A percentile compares a stretch with the other conserved stretches of the same genome.
These are phyloP conservation scores for Aspergillus calidoustus DNA, from an alignment of 2,329 filamentous ascomycete species.

Conservation along the genomic window DNA sequence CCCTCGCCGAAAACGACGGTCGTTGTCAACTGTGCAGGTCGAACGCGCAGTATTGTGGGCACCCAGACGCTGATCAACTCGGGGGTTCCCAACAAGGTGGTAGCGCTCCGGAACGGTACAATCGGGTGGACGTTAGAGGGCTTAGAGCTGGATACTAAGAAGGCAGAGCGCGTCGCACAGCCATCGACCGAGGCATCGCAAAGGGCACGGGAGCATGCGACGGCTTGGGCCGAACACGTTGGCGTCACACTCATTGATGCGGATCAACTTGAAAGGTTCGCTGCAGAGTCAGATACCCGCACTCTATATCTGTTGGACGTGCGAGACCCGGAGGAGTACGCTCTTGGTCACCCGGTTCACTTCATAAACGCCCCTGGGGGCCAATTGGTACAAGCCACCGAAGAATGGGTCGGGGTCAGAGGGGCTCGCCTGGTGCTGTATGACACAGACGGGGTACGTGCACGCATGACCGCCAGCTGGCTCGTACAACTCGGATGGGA, in stretches of 20 bases:
- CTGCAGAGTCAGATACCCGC: background rate
- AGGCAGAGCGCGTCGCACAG: background rate
- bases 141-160: background rate
- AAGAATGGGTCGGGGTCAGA: background rate
- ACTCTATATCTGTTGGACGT: background rate
- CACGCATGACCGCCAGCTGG: constrained; percentile 1
- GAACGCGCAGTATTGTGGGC: background rate
- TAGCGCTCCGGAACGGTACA: background rate
- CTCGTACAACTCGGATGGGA: constrained; percentile 2
- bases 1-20: background rate
- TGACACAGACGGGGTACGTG: background rate
- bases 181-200: background rate
- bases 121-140: background rate
- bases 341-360: background rate
- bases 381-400: background rate
- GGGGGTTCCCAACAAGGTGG: background rate
- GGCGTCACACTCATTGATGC: background rate
- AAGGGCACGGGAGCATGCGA: background rate
- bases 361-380: background rate
- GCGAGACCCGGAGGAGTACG: background rate
- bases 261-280: background rate
- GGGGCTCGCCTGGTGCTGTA: background rate
- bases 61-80: background rate
- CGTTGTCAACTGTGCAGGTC: constrained; percentile 3
- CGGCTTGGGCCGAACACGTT: background rate